Evolutionary conservation across 2,329 filamentous ascomycete species (phyloP).

Genomic region (Aspergillus quadricinctus): DNA sequence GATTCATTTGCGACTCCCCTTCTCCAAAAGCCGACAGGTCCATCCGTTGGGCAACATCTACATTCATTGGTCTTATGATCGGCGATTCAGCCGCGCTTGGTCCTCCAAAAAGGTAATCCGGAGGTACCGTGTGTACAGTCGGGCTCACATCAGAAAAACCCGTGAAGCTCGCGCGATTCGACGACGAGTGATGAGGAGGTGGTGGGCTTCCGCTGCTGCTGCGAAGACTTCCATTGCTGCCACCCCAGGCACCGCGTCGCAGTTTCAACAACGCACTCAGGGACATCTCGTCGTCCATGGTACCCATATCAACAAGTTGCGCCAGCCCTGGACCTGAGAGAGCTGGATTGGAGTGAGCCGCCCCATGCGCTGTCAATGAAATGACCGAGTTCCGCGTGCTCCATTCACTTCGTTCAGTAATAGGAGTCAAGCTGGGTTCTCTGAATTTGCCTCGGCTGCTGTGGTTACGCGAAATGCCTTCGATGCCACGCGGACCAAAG

Average conservation of each 20-base stretch:
- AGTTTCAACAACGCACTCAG: constrained; percentile 68
- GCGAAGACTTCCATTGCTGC: constrained; percentile 68
- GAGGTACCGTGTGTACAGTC: constrained; percentile 16
- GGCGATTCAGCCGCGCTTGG: constrained; percentile 14
- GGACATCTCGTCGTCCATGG: constrained; percentile 65
- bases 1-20: background rate
- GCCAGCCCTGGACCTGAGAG: constrained; percentile 70
- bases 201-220: constrained; percentile 47
- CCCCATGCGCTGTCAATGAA: constrained; percentile 58
- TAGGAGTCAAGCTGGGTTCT: constrained; percentile 91
- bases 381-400: constrained; percentile 90
- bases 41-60: constrained; percentile 3
- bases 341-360: constrained; percentile 44
- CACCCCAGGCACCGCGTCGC: constrained; percentile 73
- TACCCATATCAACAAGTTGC: constrained; percentile 64
- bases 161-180: constrained; percentile 34
- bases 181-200: constrained; percentile 30
- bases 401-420: constrained; percentile 93
- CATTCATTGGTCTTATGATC: constrained; percentile 9
- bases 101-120: constrained; percentile 14
- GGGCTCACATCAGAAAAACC: constrained; percentile 32
- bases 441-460: constrained; percentile 71
- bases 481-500: constrained; percentile 71
- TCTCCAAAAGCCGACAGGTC: background rate
- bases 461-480: constrained; percentile 58